Conservation (phyloP, 2,329 filamentous ascomycete species). For the Trichoderma oligosporum region DNA sequence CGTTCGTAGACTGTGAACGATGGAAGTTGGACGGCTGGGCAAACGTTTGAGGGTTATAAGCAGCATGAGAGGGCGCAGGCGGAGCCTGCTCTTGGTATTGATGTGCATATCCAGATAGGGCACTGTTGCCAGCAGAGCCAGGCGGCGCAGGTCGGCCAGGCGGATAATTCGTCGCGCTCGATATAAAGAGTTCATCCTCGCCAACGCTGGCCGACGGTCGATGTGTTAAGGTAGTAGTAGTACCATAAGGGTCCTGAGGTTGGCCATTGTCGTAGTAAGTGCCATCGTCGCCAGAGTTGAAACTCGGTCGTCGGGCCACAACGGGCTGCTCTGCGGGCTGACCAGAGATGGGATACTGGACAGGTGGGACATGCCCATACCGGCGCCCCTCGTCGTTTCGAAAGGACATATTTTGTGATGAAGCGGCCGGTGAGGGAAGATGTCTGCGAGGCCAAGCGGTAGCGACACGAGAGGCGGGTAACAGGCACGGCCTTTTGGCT, state of each 20-base stretch:
- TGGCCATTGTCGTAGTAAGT: constrained; percentile 42
- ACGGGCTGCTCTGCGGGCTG: constrained; percentile 32
- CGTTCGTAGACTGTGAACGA: constrained; percentile 50
- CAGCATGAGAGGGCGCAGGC: constrained; percentile 41
- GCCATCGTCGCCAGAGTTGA: constrained; percentile 71
- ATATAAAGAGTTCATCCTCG: constrained; percentile 63
- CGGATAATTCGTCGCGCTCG: constrained; percentile 38
- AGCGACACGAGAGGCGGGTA: constrained; percentile 2
- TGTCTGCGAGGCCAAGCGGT: not conserved
- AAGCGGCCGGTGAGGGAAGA: not conserved
- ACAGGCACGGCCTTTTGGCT: constrained; percentile 12
- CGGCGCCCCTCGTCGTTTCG: constrained; percentile 59
- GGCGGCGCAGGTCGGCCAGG: constrained; percentile 35
- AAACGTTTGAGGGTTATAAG: constrained; percentile 72
- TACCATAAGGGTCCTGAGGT: constrained; percentile 19
- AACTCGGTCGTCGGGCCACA: constrained; percentile 60
- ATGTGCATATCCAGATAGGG: constrained; percentile 51
- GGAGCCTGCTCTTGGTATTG: constrained; percentile 47
- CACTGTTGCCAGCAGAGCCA: constrained; percentile 44
- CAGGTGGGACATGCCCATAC: constrained; percentile 63
- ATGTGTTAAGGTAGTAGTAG: constrained; percentile 25
- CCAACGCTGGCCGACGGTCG: constrained; percentile 19
- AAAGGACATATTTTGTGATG: constrained; percentile 53
- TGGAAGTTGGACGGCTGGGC: constrained; percentile 33
- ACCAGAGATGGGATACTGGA: constrained; percentile 56